phyloP scores from a whole-genome alignment of 164 flowering plant species.

The Liquidambar formosana region DNA sequence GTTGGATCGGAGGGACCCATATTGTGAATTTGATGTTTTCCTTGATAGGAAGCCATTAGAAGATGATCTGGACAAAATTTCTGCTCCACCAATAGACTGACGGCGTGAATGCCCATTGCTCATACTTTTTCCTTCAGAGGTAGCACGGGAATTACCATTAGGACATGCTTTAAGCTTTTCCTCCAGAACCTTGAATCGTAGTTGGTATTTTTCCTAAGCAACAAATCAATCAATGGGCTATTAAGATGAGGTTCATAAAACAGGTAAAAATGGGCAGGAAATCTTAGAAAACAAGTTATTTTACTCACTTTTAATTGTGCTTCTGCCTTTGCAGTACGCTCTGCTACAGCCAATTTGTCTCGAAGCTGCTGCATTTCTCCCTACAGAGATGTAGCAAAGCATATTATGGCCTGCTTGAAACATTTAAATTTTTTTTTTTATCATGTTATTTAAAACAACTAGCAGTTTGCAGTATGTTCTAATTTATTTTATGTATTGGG shows the following conservation, averaged over 20 bases:
- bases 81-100: conserved; percentile 70
- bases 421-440: too few species aligned
- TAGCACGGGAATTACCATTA: conserved; percentile 24
- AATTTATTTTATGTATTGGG: too few species aligned
- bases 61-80: conserved; percentile 38
- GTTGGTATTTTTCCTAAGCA: conserved; percentile 59
- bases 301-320: conserved; percentile 62
- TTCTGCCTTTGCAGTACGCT: conserved; percentile 75
- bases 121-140: conserved; percentile 32
- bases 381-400: conserved; percentile 23
- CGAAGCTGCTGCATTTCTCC: conserved; percentile 83
- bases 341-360: conserved; percentile 63
- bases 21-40: conserved; percentile 29
- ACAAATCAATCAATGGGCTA: neutral
- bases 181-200: conserved; percentile 73
- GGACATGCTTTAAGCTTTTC: conserved; percentile 46
- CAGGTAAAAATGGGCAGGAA: neutral
- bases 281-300: neutral
- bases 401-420: too few species aligned
- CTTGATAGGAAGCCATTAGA: conserved; percentile 44
- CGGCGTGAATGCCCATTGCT: conserved; percentile 54
- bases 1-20: conserved; percentile 29
- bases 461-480: too few species aligned
- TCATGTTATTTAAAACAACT: too few species aligned
- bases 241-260: neutral